Conservation (phyloP, 140 eudicot genomes). For the Flaveria floridana region DNA sequence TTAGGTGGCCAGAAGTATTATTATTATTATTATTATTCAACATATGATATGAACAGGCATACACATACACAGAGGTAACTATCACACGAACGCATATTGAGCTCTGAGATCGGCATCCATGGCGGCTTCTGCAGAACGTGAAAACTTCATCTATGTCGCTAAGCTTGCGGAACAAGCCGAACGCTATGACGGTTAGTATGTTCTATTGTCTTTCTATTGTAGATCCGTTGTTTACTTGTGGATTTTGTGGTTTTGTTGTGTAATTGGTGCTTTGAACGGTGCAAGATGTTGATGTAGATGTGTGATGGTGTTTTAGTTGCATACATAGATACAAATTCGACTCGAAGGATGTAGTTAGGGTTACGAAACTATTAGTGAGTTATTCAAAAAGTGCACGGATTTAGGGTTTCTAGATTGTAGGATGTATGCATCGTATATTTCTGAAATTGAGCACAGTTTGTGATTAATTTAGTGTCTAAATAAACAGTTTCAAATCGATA, state of each 20-base stretch:
- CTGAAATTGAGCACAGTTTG: background rate
- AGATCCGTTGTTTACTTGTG: slow-evolving; percentile 22
- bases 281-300: background rate
- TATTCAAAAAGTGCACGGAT: background rate
- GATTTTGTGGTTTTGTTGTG: background rate
- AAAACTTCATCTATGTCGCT: slow-evolving; percentile 46
- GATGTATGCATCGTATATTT: background rate
- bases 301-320: too few relatives aligned
- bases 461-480: background rate
- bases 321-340: too few relatives aligned
- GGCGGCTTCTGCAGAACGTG: slow-evolving; percentile 44
- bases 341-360: slow-evolving; percentile 3
- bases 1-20: background rate
- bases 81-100: slow-evolving; percentile 27
- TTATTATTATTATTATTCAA: background rate
- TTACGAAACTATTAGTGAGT: background rate
- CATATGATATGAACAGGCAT: slow-evolving; percentile 16
- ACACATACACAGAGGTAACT: background rate
- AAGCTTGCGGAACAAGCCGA: slow-evolving; percentile 59
- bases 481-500: background rate
- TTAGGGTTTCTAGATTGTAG: slow-evolving; percentile 11
- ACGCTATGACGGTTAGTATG: slow-evolving; percentile 45
- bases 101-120: slow-evolving; percentile 40
- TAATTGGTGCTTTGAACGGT: slow-evolving; percentile 4
- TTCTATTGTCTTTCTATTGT: background rate